Evolutionary conservation across 2,329 filamentous ascomycete species (phyloP).

Genomic region (Penicillium brevicompactum): DNA sequence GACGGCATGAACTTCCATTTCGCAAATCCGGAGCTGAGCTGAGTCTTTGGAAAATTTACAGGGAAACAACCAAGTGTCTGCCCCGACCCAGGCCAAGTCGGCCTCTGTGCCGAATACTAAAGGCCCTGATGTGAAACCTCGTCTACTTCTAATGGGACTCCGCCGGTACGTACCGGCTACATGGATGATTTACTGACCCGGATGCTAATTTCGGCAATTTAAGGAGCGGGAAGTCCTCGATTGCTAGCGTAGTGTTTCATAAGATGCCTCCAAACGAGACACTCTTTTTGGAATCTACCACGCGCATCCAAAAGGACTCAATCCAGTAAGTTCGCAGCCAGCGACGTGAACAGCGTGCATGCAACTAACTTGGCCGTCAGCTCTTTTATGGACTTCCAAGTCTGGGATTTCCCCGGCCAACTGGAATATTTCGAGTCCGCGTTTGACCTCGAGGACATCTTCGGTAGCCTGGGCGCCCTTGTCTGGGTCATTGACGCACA

Average conservation of each 20-base stretch:
- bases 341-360: background rate
- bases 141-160: slow-evolving; percentile 91
- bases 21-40: slow-evolving; percentile 36
- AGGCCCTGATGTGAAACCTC: slow-evolving; percentile 69
- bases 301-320: slow-evolving; percentile 88
- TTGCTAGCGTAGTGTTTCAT: slow-evolving; percentile 98
- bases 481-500: slow-evolving; percentile 99
- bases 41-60: slow-evolving; percentile 39
- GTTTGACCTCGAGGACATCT: slow-evolving; percentile 91
- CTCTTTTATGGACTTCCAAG: slow-evolving; percentile 98
- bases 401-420: slow-evolving; percentile 96
- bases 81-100: slow-evolving; percentile 29
- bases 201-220: slow-evolving; percentile 18
- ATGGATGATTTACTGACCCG: background rate
- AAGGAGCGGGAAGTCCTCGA: slow-evolving; percentile 97
- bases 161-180: slow-evolving; percentile 66
- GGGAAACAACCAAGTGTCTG: slow-evolving; percentile 29
- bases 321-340: slow-evolving; percentile 72
- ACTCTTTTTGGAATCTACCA: slow-evolving; percentile 91
- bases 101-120: slow-evolving; percentile 40
- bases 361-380: slow-evolving; percentile 48
- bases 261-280: slow-evolving; percentile 96
- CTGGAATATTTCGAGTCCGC: slow-evolving; percentile 87
- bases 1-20: slow-evolving; percentile 1
- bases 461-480: slow-evolving; percentile 88